These are phyloP conservation scores for Fusarium guadeloupense DNA, from an alignment of 2,329 filamentous ascomycete species.

Conservation along the genomic window DNA sequence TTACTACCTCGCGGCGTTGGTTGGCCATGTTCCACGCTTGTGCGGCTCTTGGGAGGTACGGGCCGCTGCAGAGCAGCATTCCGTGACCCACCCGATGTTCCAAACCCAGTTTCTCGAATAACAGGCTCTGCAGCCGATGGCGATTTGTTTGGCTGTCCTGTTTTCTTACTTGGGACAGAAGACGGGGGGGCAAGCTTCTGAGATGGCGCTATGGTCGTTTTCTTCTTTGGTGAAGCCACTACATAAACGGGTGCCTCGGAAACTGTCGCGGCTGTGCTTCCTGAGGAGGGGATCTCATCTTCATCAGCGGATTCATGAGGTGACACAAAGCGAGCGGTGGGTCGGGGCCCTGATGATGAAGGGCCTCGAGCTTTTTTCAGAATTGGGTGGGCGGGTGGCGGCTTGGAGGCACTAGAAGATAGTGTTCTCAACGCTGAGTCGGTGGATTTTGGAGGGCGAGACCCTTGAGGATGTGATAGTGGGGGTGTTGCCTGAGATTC, in stretches of 20 bases:
- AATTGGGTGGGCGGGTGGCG: conserved; percentile 64
- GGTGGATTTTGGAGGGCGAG: conserved; percentile 32
- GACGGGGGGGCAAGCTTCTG: conserved; percentile 58
- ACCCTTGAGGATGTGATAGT: conserved; percentile 24
- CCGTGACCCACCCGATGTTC: conserved; percentile 34
- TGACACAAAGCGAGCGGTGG: conserved; percentile 69
- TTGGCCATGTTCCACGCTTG: conserved; percentile 11
- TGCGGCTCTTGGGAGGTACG: conserved; percentile 45
- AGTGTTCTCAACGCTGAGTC: conserved; percentile 37
- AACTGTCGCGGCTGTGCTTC: conserved; percentile 49
- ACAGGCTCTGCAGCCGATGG: conserved; percentile 41
- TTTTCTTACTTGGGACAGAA: conserved; percentile 56
- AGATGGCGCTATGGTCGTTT: conserved; percentile 24
- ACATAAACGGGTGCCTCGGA: conserved; percentile 45
- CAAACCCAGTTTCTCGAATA: conserved; percentile 45
- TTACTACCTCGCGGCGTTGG: conserved; percentile 4
- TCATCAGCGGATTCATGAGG: conserved; percentile 61
- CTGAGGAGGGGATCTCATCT: conserved; percentile 53
- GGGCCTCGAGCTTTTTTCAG: conserved; percentile 67
- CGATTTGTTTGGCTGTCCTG: conserved; percentile 56
- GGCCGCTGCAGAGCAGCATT: conserved; percentile 38
- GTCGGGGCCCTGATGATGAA: conserved; percentile 61
- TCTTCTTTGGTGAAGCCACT: conserved; percentile 45
- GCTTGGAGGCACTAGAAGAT: conserved; percentile 56
- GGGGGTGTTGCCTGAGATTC: conserved; percentile 27